Evolutionary conservation across 805 yeast genomes (phyloP).

Genomic region (Kuraishia cidri): DNA sequence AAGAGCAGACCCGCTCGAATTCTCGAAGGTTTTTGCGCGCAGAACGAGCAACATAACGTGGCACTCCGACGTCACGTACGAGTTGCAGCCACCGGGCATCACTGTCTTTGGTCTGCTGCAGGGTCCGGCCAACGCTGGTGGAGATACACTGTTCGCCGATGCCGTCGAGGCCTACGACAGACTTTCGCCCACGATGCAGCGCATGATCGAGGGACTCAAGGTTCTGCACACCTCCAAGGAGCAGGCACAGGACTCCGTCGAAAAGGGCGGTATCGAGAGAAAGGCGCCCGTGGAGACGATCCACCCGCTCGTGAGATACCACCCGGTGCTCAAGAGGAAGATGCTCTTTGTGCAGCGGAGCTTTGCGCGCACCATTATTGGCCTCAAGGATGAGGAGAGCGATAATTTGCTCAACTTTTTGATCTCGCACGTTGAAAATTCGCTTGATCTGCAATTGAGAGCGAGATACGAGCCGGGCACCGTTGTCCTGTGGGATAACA

Average conservation of each 20-base stretch:
- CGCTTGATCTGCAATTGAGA: constrained; percentile 57
- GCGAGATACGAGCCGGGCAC: constrained; percentile 66
- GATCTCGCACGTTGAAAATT: constrained; percentile 38
- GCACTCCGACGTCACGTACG: constrained; percentile 54
- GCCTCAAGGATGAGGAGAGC: constrained; percentile 66
- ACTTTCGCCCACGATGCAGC: constrained; percentile 56
- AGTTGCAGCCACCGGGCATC: constrained; percentile 54
- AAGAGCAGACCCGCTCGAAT: constrained; percentile 20
- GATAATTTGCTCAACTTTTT: constrained; percentile 50
- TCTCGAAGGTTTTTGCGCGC: constrained; percentile 11
- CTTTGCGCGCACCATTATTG: constrained; percentile 61
- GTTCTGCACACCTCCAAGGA: constrained; percentile 65
- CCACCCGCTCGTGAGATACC: constrained; percentile 67
- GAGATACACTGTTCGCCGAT: constrained; percentile 73
- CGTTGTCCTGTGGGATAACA: constrained; percentile 74
- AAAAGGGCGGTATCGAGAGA: constrained; percentile 56
- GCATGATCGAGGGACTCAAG: constrained; percentile 49
- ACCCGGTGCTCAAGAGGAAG: constrained; percentile 65
- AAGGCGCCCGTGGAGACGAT: constrained; percentile 52
- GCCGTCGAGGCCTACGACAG: constrained; percentile 63
- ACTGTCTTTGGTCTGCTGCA: constrained; percentile 41
- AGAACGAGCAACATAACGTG: constrained; percentile 28
- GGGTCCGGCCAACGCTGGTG: constrained; percentile 27
- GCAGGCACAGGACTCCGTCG: constrained; percentile 52
- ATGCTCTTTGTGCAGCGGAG: constrained; percentile 47